phyloP scores from a whole-genome alignment of 176 grass and related monocot species.

The Oryza glumipatula region DNA sequence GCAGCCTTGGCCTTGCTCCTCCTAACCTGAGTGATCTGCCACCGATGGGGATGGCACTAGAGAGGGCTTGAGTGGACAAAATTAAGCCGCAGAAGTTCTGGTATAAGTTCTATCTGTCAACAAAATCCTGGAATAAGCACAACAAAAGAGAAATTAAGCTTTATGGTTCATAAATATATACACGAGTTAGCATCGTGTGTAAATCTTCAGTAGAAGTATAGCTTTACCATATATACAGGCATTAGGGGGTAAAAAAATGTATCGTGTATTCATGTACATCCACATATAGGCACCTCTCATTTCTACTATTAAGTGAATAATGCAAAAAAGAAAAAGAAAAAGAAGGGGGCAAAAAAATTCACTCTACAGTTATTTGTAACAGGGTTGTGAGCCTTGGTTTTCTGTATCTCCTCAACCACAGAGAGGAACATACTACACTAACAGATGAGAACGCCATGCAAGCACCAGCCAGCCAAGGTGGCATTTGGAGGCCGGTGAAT shows the following conservation, averaged over 20 bases:
- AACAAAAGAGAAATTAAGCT: not conserved
- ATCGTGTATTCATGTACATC: not conserved
- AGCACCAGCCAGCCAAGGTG: conserved; percentile 78
- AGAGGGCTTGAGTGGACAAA: not conserved
- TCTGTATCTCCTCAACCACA: conserved; percentile 87
- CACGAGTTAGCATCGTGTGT: not conserved
- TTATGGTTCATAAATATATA: not conserved
- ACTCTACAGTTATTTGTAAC: conserved; percentile 92
- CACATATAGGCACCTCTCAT: conserved; percentile 3
- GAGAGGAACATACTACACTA: conserved; percentile 90
- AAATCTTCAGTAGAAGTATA: not conserved
- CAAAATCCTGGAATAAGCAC: not conserved
- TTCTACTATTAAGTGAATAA: conserved; percentile 25
- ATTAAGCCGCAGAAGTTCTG: not conserved
- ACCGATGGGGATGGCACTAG: not conserved
- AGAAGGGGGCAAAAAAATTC: conserved; percentile 5
- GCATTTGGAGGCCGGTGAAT: conserved; percentile 63
- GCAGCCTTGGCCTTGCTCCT: not conserved
- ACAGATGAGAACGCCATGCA: conserved; percentile 96
- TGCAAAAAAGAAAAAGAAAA: not conserved
- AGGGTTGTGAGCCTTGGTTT: conserved; percentile 89
- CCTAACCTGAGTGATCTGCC: not conserved
- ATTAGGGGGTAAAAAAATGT: not conserved
- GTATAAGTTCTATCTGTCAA: not conserved
- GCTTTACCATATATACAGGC: not conserved